phyloP scores from a whole-genome alignment of 768 basidiomycete species.

The Sistotremastrum niveocremeum region DNA sequence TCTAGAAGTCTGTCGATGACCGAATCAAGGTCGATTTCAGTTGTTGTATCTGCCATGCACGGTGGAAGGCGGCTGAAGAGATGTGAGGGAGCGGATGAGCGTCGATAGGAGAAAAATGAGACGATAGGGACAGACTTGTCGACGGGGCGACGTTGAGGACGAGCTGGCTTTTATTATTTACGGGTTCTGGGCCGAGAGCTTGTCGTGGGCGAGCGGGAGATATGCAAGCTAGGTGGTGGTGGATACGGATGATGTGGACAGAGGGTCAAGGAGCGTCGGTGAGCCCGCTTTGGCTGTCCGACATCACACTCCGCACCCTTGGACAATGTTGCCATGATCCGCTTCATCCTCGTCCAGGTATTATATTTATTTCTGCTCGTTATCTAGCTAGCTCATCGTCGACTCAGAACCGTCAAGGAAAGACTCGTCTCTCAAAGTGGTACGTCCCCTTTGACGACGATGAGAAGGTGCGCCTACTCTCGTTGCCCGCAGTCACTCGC shows the following conservation, averaged over 20 bases:
- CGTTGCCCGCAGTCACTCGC: not conserved
- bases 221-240: no score
- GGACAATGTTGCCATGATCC: constrained; percentile 51
- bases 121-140: not conserved
- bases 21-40: constrained; percentile 98
- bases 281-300: not conserved
- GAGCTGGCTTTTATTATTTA: not conserved
- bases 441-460: constrained; percentile 98
- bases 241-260: no score
- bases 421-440: constrained; percentile 96
- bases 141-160: not conserved
- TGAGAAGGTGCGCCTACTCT: constrained; percentile 59
- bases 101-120: not conserved
- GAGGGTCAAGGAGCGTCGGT: no score
- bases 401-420: constrained; percentile 88
- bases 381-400: not conserved
- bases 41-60: constrained; percentile 61
- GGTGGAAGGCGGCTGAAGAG: not conserved
- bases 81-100: not conserved
- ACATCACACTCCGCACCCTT: not conserved
- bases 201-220: no score
- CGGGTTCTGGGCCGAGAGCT: no score
- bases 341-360: constrained; percentile 95
- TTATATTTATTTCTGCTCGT: constrained; percentile 6
- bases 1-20: constrained; percentile 97